Evolutionary conservation across 2,329 filamentous ascomycete species (phyloP).

Genomic region (Calonectria montana): DNA sequence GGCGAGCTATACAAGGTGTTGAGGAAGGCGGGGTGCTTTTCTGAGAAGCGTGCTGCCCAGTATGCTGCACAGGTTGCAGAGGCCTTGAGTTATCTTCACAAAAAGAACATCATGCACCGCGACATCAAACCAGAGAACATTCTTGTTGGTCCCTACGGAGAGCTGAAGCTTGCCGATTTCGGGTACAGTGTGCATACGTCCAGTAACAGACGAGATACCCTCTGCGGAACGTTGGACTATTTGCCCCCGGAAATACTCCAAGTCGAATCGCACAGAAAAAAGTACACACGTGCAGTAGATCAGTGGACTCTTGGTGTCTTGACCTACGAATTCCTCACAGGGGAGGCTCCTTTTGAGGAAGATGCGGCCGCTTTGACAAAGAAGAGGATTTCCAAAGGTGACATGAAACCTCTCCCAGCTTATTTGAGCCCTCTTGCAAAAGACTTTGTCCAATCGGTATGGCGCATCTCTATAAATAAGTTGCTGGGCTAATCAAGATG

Average conservation of each 20-base stretch:
- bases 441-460: slow-evolving; percentile 27
- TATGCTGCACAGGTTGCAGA: slow-evolving; percentile 79
- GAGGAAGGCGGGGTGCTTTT: slow-evolving; percentile 73
- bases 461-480: background rate
- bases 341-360: slow-evolving; percentile 41
- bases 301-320: slow-evolving; percentile 40
- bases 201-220: slow-evolving; percentile 33
- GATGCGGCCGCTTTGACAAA: slow-evolving; percentile 27
- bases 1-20: slow-evolving; percentile 80
- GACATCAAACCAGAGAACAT: slow-evolving; percentile 51
- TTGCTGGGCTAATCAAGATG: background rate
- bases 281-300: slow-evolving; percentile 34
- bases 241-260: slow-evolving; percentile 45
- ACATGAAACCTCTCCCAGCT: slow-evolving; percentile 36
- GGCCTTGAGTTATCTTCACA: slow-evolving; percentile 44
- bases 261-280: background rate
- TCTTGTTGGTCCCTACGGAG: slow-evolving; percentile 43
- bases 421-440: slow-evolving; percentile 31
- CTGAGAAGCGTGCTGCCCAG: slow-evolving; percentile 76
- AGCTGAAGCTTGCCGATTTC: slow-evolving; percentile 45
- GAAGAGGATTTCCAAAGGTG: slow-evolving; percentile 30
- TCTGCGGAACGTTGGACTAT: slow-evolving; percentile 45
- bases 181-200: slow-evolving; percentile 45
- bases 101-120: slow-evolving; percentile 48
- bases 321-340: slow-evolving; percentile 40